Conservation (phyloP, 805 yeast species). For the Teunomyces panamensis region DNA sequence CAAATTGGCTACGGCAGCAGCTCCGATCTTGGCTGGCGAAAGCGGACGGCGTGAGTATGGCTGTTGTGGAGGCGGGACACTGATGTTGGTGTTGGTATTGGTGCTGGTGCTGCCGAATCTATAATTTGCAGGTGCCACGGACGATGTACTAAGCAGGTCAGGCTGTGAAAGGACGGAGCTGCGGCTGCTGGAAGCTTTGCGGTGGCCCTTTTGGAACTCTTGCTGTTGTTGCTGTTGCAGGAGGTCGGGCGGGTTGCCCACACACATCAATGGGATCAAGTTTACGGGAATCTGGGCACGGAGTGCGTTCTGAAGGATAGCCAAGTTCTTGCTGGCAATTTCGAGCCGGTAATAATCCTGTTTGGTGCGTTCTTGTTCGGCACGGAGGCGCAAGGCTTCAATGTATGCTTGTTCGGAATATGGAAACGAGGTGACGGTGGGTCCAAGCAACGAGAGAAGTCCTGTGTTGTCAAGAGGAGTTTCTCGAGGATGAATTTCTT, state of each 20-base stretch:
- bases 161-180: conserved; percentile 6
- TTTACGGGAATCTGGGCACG: conserved; percentile 61
- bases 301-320: conserved; percentile 59
- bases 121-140: conserved; percentile 33
- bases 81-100: conserved; percentile 5
- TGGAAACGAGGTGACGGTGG: conserved; percentile 51
- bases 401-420: conserved; percentile 55
- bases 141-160: conserved; percentile 25
- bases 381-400: conserved; percentile 55
- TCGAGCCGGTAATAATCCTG: conserved; percentile 76
- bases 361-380: conserved; percentile 78
- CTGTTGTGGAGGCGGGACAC: conserved; percentile 9
- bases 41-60: conserved; percentile 37
- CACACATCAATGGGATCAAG: conserved; percentile 60
- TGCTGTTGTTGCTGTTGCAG: neutral
- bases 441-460: conserved; percentile 47
- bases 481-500: neutral
- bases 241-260: conserved; percentile 13
- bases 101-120: conserved; percentile 28
- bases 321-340: conserved; percentile 54
- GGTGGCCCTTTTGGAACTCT: conserved; percentile 6
- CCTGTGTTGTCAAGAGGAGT: conserved; percentile 11
- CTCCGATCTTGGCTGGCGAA: conserved; percentile 73
- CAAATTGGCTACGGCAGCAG: conserved; percentile 59
- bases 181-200: conserved; percentile 5